These are phyloP conservation scores for Sungouiozyma ichnusensis DNA, from an alignment of 805 yeast species.

Conservation along the genomic window DNA sequence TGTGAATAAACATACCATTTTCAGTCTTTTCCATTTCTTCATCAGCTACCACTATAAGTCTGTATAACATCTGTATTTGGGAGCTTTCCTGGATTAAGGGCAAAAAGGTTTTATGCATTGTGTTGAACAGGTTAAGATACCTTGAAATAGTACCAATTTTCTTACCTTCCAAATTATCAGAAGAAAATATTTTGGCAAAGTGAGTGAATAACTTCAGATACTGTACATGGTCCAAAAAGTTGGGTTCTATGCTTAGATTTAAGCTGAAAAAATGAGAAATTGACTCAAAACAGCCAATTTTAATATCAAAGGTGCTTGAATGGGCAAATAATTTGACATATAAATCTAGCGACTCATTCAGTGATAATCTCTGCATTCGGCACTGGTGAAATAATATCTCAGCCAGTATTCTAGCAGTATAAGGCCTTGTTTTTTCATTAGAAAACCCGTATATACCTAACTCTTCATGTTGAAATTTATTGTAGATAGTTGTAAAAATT, in stretches of 20 bases:
- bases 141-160: constrained; percentile 15
- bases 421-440: constrained; percentile 18
- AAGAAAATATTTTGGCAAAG: constrained; percentile 22
- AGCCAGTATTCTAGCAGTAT: constrained; percentile 28
- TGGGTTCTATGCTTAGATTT: constrained; percentile 18
- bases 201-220: constrained; percentile 20
- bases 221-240: constrained; percentile 18
- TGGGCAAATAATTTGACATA: constrained; percentile 16
- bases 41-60: neutral
- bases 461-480: constrained; percentile 18
- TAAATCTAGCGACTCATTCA: constrained; percentile 15
- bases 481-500: constrained; percentile 9
- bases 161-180: constrained; percentile 11
- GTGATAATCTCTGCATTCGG: constrained; percentile 9
- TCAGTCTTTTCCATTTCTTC: neutral
- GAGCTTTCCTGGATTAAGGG: constrained; percentile 28
- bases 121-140: constrained; percentile 15
- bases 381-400: constrained; percentile 27
- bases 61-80: constrained; percentile 21
- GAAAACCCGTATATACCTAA: constrained; percentile 23
- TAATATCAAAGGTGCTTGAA: constrained; percentile 15
- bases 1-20: constrained; percentile 1
- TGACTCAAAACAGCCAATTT: constrained; percentile 30
- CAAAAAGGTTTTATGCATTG: constrained; percentile 16
- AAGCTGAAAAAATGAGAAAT: constrained; percentile 27